Evolutionary conservation across 345 rosid genomes (phyloP).

Genomic region (Melaleuca alternifolia): DNA sequence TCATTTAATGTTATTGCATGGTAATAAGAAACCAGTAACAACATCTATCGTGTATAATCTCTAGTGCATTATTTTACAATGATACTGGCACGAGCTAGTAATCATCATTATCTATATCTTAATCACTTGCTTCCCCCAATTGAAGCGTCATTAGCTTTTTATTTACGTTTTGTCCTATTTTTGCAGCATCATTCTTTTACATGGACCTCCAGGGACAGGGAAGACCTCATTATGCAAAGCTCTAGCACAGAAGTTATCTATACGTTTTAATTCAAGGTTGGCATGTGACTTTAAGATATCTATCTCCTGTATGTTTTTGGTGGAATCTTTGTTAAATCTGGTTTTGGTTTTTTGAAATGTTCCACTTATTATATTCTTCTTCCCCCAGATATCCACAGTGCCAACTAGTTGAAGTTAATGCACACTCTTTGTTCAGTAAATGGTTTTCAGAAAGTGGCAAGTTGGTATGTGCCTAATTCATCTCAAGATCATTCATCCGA

Average conservation of each 20-base stretch:
- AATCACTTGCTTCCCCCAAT: not conserved
- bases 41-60: not conserved
- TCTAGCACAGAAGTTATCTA: constrained; percentile 88
- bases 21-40: not conserved
- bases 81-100: not conserved
- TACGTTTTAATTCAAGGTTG: constrained; percentile 78
- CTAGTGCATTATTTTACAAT: not conserved
- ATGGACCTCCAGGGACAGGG: constrained; percentile 99
- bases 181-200: constrained; percentile 85
- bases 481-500: not conserved
- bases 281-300: not conserved
- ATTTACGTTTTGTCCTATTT: not conserved
- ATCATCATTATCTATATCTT: not conserved
- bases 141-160: not conserved
- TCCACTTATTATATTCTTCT: not conserved
- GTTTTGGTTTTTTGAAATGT: not conserved
- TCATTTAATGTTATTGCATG: not conserved
- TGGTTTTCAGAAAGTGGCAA: constrained; percentile 99
- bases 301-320: not conserved
- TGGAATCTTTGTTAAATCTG: not conserved
- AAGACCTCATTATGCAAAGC: constrained; percentile 97
- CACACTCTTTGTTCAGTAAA: constrained; percentile 96
- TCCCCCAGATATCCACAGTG: constrained; percentile 70
- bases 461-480: constrained; percentile 45
- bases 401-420: constrained; percentile 96